Conservation (phyloP, 1,284 basidiomycete species). For the Rhodotorula sp. region DNA sequence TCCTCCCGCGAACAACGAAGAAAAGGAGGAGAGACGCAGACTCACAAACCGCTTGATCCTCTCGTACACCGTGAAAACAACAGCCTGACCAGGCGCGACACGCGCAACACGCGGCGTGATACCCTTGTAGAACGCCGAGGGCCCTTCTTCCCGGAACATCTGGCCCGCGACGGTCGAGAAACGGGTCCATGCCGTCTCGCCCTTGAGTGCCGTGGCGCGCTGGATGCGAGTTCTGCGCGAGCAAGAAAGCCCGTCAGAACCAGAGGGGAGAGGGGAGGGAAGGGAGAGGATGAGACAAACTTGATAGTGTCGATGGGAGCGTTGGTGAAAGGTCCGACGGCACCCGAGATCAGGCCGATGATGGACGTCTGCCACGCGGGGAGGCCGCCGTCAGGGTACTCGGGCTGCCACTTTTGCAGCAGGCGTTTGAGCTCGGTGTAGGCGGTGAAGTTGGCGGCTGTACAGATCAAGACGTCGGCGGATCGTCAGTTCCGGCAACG, state of each 20-base stretch:
- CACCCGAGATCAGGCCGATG: conserved; percentile 92
- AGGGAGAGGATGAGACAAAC: conserved; percentile 7
- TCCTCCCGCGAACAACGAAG: neutral
- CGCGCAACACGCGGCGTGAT: conserved; percentile 95
- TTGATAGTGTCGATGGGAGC: conserved; percentile 46
- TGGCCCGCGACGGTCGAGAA: conserved; percentile 77
- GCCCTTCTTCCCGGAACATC: conserved; percentile 86
- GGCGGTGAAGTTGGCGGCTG: conserved; percentile 93
- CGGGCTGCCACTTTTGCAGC: conserved; percentile 73
- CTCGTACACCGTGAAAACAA: conserved; percentile 89
- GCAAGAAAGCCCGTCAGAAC: neutral
- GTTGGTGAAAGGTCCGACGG: conserved; percentile 59
- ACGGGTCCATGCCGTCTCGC: conserved; percentile 69
- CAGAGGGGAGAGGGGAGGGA: neutral
- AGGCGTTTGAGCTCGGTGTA: conserved; percentile 94
- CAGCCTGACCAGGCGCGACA: conserved; percentile 91
- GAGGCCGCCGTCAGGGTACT: conserved; percentile 60
- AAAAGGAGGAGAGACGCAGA: neutral
- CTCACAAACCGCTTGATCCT: conserved; percentile 41
- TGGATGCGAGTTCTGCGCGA: conserved; percentile 55
- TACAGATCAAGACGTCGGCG: neutral
- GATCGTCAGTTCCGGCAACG: neutral
- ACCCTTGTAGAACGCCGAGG: conserved; percentile 49
- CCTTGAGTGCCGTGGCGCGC: conserved; percentile 73
- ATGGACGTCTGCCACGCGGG: conserved; percentile 93